Conservation (phyloP, 345 rosid species). For the Lagerstroemia speciosa region DNA sequence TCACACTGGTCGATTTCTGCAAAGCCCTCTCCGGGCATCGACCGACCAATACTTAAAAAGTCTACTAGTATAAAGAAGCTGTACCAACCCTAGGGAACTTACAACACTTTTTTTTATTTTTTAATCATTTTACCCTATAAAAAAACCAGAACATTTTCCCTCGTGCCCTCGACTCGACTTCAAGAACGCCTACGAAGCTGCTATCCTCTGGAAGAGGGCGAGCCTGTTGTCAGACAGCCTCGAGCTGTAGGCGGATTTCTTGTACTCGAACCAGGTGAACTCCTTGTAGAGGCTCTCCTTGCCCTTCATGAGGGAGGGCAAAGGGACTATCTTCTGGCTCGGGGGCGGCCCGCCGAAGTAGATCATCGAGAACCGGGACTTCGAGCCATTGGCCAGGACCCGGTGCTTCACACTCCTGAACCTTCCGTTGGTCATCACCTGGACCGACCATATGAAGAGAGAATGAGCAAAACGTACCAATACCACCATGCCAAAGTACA, state of each 20-base stretch:
- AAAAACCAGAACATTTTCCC: background rate
- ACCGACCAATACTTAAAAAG: too few species aligned
- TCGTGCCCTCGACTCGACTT: background rate
- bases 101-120: too few species aligned
- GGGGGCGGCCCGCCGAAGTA: conserved; percentile 89
- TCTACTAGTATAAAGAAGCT: too few species aligned
- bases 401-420: conserved; percentile 82
- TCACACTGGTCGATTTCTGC: too few species aligned
- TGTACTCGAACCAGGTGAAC: conserved; percentile 89
- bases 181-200: conserved; percentile 13
- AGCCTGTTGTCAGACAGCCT: conserved; percentile 63
- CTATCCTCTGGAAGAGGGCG: conserved; percentile 37
- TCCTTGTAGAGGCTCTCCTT: conserved; percentile 55
- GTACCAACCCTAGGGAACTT: too few species aligned
- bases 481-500: too few species aligned
- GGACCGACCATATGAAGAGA: background rate
- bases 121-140: background rate
- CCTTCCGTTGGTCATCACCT: conserved; percentile 94
- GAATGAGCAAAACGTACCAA: too few species aligned
- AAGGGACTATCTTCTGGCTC: conserved; percentile 47
- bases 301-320: conserved; percentile 42
- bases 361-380: conserved; percentile 73
- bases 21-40: too few species aligned
- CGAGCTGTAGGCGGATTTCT: conserved; percentile 51
- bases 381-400: conserved; percentile 42